Evolutionary conservation across 129 eudicot genomes (phyloP).

Genomic region (Saposhnikovia divaricata): DNA sequence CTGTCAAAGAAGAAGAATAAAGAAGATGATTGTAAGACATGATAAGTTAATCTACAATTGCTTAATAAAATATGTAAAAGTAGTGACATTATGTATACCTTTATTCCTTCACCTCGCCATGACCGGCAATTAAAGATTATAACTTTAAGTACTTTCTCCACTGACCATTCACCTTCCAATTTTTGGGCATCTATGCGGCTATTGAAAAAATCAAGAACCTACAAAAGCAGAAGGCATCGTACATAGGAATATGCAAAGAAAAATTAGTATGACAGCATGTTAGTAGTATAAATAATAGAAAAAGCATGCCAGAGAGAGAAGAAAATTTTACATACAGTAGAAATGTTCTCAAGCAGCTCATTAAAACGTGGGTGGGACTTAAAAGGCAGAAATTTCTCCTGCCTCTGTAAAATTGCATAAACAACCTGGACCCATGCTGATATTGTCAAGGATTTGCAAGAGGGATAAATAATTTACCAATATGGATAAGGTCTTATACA

Average conservation of each 20-base stretch:
- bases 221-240: neutral
- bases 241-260: neutral
- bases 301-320: neutral
- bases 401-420: slow-evolving; percentile 94
- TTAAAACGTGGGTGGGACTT: slow-evolving; percentile 85
- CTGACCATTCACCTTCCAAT: slow-evolving; percentile 86
- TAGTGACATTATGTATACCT: no score
- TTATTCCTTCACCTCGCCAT: slow-evolving; percentile 98
- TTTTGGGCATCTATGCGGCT: slow-evolving; percentile 85
- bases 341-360: slow-evolving; percentile 91
- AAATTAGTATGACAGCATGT: neutral
- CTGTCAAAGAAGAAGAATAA: slow-evolving; percentile 21
- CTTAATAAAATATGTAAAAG: neutral
- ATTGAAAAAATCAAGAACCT: slow-evolving; percentile 89
- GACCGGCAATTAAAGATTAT: slow-evolving; percentile 66
- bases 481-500: neutral
- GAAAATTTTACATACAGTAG: slow-evolving; percentile 49
- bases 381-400: slow-evolving; percentile 91
- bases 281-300: neutral
- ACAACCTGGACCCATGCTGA: slow-evolving; percentile 50
- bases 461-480: slow-evolving; percentile 4
- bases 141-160: slow-evolving; percentile 80
- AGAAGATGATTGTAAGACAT: neutral
- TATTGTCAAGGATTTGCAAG: slow-evolving; percentile 4
- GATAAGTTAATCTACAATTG: neutral